phyloP scores from a whole-genome alignment of 2,329 filamentous ascomycete genomes.

The Curvularia spicifera region DNA sequence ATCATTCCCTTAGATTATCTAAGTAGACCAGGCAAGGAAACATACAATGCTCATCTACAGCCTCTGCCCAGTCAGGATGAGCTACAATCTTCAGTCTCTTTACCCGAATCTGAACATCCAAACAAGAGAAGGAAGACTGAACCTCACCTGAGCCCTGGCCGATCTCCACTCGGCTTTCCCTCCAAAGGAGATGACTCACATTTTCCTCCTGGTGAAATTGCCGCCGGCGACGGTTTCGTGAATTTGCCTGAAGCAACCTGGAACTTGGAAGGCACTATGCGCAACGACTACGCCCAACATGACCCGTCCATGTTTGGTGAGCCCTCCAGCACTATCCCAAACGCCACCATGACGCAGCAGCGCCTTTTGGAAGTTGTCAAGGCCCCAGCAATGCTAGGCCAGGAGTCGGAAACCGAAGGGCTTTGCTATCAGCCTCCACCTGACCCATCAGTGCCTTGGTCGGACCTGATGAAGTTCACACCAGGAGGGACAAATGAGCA shows the following conservation, averaged over 20 bases:
- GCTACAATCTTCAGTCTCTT: slow-evolving; percentile 26
- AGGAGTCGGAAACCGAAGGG: slow-evolving; percentile 24
- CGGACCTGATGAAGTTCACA: slow-evolving; percentile 42
- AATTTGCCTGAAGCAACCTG: slow-evolving; percentile 17
- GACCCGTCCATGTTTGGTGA: slow-evolving; percentile 53
- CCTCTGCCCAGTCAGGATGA: slow-evolving; percentile 21
- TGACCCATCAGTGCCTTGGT: slow-evolving; percentile 47
- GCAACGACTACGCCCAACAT: slow-evolving; percentile 47
- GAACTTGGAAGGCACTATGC: slow-evolving; percentile 43
- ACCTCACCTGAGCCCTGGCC: slow-evolving; percentile 12
- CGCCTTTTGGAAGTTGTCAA: slow-evolving; percentile 48
- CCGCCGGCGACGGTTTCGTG: background rate
- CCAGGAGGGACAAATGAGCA: slow-evolving; percentile 20
- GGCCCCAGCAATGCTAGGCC: slow-evolving; percentile 33
- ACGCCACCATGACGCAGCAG: slow-evolving; percentile 51
- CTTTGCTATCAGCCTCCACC: slow-evolving; percentile 26
- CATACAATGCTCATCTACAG: slow-evolving; percentile 36
- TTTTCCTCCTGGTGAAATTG: background rate
- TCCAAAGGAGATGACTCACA: slow-evolving; percentile 10
- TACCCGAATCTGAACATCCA: slow-evolving; percentile 29
- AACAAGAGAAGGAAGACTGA: slow-evolving; percentile 35
- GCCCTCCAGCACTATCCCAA: slow-evolving; percentile 52
- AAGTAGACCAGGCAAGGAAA: slow-evolving; percentile 32
- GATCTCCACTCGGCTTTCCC: background rate
- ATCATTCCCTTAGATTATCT: slow-evolving; percentile 30